A percentile compares a stretch with the other conserved stretches of the same genome.
These are phyloP conservation scores for Sclerotinia subarctica DNA, from an alignment of 2,329 filamentous ascomycete genomes.

Conservation along the genomic window DNA sequence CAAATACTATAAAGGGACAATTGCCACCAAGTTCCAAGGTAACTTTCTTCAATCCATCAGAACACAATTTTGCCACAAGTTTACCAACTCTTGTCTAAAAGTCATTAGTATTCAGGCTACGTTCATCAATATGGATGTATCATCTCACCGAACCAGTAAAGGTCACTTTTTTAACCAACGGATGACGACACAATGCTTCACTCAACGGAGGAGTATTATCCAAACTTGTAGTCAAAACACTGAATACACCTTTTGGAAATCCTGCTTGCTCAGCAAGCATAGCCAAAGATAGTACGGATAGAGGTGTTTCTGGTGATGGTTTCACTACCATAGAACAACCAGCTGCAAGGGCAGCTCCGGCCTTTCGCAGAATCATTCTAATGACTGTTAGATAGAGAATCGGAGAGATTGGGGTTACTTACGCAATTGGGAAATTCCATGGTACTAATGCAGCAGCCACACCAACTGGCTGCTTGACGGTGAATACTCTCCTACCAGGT, in stretches of 20 bases:
- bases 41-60: constrained; percentile 60
- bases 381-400: background rate
- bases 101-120: background rate
- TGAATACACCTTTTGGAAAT: constrained; percentile 58
- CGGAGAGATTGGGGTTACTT: constrained; percentile 24
- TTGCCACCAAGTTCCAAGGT: constrained; percentile 64
- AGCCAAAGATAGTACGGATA: constrained; percentile 54
- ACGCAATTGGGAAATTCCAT: constrained; percentile 69
- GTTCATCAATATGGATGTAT: background rate
- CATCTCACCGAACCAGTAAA: constrained; percentile 52
- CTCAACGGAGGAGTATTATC: constrained; percentile 53
- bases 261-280: constrained; percentile 53
- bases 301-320: constrained; percentile 65
- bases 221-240: constrained; percentile 57
- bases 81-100: constrained; percentile 55
- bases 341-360: constrained; percentile 63
- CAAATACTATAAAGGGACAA: constrained; percentile 62
- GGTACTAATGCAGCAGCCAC: constrained; percentile 66
- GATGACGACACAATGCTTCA: constrained; percentile 54
- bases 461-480: constrained; percentile 72
- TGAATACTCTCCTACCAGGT: constrained; percentile 63
- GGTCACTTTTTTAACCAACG: constrained; percentile 58
- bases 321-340: constrained; percentile 74
- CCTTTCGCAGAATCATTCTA: constrained; percentile 62
- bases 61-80: constrained; percentile 57